These are phyloP conservation scores for Castanea sativa DNA, from an alignment of 306 rosid genomes.

Conservation along the genomic window DNA sequence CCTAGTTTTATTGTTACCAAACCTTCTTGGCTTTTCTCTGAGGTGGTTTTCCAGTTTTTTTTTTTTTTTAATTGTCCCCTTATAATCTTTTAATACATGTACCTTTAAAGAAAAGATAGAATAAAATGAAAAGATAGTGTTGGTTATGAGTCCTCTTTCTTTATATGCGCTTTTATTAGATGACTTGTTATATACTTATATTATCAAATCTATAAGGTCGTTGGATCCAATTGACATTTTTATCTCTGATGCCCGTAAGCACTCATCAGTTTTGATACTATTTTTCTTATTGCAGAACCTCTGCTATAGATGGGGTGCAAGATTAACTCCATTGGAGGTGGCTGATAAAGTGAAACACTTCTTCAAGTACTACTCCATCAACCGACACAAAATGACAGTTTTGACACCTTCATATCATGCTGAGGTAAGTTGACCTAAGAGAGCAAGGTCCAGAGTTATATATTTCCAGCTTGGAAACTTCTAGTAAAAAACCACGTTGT, in stretches of 20 bases:
- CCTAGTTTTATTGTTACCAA: background rate
- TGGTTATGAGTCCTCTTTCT: background rate
- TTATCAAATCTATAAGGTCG: background rate
- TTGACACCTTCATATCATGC: constrained; percentile 95
- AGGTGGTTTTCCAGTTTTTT: background rate
- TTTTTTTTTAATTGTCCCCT: background rate
- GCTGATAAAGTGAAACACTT: constrained; percentile 94
- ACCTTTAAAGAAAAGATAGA: background rate
- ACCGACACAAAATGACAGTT: constrained; percentile 90
- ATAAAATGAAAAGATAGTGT: background rate
- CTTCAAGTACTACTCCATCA: constrained; percentile 92
- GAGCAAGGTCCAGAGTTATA: background rate
- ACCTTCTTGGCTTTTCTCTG: background rate
- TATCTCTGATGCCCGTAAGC: constrained; percentile 6
- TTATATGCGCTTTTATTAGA: background rate
- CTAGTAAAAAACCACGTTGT: background rate
- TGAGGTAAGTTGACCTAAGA: constrained; percentile 49
- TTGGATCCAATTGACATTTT: background rate
- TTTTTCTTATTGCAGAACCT: constrained; percentile 58
- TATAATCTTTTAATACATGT: background rate
- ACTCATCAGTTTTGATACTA: background rate
- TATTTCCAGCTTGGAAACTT: background rate
- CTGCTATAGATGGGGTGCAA: constrained; percentile 81
- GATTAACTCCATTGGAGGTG: constrained; percentile 76
- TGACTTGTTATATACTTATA: background rate